Percentiles rank a stretch among this genome's conserved stretches.
Conservation (phyloP, 1,284 basidiomycete genomes). For the Tilletia walkeri region DNA sequence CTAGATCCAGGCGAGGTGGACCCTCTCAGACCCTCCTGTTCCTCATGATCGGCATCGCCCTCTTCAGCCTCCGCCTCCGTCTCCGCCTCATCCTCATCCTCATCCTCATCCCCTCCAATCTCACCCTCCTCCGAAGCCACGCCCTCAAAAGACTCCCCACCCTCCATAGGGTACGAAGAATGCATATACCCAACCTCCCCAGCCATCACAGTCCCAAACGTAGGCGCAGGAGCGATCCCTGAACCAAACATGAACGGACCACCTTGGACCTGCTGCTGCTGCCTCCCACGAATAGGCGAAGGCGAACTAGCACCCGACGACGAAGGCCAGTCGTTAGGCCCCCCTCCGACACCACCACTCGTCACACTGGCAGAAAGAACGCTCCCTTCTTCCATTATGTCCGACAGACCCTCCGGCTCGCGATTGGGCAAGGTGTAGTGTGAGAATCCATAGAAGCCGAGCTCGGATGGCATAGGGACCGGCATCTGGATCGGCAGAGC, state of each 20-base stretch:
- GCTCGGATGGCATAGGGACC: slow-evolving; percentile 1
- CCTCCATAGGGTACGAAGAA: slow-evolving; percentile 17
- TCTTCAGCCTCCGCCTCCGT: slow-evolving; percentile 25
- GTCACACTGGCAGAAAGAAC: slow-evolving; percentile 30
- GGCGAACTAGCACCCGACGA: slow-evolving; percentile 8
- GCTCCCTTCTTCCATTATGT: slow-evolving; percentile 45
- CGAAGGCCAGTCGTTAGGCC: not conserved
- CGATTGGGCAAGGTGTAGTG: slow-evolving; percentile 7
- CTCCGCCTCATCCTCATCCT: slow-evolving; percentile 8
- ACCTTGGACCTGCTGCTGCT: too few species aligned
- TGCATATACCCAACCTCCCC: not conserved
- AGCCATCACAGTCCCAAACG: not conserved
- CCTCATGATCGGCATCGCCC: not conserved
- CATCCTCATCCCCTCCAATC: slow-evolving; percentile 11
- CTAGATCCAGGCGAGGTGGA: slow-evolving; percentile 15
- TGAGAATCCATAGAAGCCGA: slow-evolving; percentile 19
- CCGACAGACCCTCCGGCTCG: slow-evolving; percentile 38
- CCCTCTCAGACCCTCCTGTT: too few species aligned
- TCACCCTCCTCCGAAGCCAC: slow-evolving; percentile 21
- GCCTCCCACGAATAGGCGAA: not conserved
- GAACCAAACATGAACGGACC: not conserved
- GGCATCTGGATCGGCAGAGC: slow-evolving; percentile 8
- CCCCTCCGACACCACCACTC: slow-evolving; percentile 12
- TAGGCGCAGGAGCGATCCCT: not conserved
- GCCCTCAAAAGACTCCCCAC: slow-evolving; percentile 15